Percentiles rank a stretch among this genome's conserved stretches.
phyloP scores from a whole-genome alignment of 768 basidiomycete genomes.

The Amanita subjunquillea region DNA sequence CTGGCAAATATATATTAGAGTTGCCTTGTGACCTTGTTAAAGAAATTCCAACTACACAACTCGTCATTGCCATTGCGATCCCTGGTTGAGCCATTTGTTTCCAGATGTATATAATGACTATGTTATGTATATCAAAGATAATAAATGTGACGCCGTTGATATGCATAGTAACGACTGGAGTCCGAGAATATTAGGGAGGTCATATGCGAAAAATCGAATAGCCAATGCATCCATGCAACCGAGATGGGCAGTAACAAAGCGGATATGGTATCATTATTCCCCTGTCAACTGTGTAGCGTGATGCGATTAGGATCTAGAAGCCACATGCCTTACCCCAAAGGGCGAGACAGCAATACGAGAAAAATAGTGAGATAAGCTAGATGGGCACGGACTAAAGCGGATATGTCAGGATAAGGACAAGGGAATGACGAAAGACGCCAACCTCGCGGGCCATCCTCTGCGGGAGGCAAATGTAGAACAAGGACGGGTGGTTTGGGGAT shows the following conservation, averaged over 20 bases:
- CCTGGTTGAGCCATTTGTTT: background rate
- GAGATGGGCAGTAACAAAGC: background rate
- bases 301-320: background rate
- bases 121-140: background rate
- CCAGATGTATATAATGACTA: background rate
- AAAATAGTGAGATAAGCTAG: background rate
- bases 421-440: background rate
- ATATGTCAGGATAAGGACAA: background rate
- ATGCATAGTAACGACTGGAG: background rate
- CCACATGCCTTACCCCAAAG: background rate
- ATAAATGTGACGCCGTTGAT: background rate
- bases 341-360: background rate
- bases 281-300: background rate
- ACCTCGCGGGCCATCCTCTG: background rate
- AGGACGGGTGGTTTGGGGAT: background rate
- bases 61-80: background rate
- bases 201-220: background rate
- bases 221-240: background rate
- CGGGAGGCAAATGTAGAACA: background rate
- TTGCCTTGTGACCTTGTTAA: too few species aligned
- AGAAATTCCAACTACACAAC: background rate
- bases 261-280: constrained; percentile 3
- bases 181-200: constrained; percentile 1
- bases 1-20: too few species aligned
- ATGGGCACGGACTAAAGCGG: background rate